Evolutionary conservation across 2,329 filamentous ascomycete genomes (phyloP).

Genomic region (Seiridium cupressi): DNA sequence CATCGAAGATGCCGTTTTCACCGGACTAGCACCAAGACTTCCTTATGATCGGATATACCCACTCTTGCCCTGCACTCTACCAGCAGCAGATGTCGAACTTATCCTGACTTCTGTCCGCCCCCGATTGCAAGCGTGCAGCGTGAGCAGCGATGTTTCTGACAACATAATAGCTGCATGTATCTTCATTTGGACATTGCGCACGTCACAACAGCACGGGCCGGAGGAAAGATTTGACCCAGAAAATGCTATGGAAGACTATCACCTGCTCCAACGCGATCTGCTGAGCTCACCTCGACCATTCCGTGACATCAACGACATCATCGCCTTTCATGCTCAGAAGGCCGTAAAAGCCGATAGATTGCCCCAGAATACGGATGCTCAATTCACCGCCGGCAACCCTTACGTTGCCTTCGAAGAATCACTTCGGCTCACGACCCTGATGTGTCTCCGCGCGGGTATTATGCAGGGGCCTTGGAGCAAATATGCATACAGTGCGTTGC

Average conservation of each 20-base stretch:
- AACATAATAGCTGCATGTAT: background rate
- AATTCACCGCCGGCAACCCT: background rate
- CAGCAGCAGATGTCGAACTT: background rate
- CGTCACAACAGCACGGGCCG: background rate
- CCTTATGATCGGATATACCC: background rate
- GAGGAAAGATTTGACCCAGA: background rate
- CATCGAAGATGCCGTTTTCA: background rate
- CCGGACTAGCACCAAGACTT: background rate
- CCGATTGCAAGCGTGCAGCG: background rate
- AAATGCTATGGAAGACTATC: background rate
- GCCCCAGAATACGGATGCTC: background rate
- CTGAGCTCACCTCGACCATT: background rate
- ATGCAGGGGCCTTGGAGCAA: background rate
- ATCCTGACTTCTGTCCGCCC: background rate
- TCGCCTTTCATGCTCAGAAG: background rate
- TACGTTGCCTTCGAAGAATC: background rate
- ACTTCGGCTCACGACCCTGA: background rate
- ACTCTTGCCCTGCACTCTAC: background rate
- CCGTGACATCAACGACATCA: background rate
- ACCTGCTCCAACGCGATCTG: background rate
- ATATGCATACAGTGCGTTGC: background rate
- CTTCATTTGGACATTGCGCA: background rate
- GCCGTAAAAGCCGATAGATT: background rate
- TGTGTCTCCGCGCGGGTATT: background rate
- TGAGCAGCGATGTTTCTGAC: background rate